Base-by-base conservation (phyloP, 768 basidiomycete species). In the Russula griseocarnosa region DNA sequence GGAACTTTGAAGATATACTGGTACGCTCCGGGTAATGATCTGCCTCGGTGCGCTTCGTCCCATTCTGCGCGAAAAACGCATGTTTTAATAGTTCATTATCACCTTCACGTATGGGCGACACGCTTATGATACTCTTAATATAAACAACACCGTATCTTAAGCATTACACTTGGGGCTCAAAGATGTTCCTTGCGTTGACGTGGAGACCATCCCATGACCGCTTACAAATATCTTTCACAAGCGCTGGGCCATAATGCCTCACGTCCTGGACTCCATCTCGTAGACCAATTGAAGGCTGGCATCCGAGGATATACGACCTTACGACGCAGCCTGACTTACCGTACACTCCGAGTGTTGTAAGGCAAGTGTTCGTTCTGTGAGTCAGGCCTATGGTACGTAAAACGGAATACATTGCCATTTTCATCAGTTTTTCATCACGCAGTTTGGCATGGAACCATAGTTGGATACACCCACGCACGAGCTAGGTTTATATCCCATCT, bases 1-100 rank as follows among this genome's bases (percentile, higher is more conserved):
- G 24, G 58, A n/a, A n/a, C n/a, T n/a, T n/a, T n/a, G n/a, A 64
- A 57, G 63, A 50, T 49, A 44, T 65, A 18, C 16, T 65, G 16
- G 36, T 53, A 51, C 34, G 28, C 42, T 49, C 38, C n/a, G 1
- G 16, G 38, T 47, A 11, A 59, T 40, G 51, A 38, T 36, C n/a
- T 22, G 13, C 40, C n/a, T 18, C 4, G 4, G 44, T 28, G 26
- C 30, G 6, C 5, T 14, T 16, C n/a, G 8, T 44, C 51, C 16
- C 18, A 8, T 62, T 34, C 36, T 26, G n/a, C 50, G 16, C 56
- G 42, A 24, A 10, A 46, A 46, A 32, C n/a, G 56, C 32, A n/a
- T 53, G 40, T 52, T 24, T n/a, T 51, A 9, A 50, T 8, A 28
- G 11, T n/a, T 36, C 32, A 16, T 47, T 30, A 3, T 61, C 30